Evolutionary conservation across 2,329 filamentous ascomycete genomes (phyloP).

Genomic region (Plenodomus lindquistii): DNA sequence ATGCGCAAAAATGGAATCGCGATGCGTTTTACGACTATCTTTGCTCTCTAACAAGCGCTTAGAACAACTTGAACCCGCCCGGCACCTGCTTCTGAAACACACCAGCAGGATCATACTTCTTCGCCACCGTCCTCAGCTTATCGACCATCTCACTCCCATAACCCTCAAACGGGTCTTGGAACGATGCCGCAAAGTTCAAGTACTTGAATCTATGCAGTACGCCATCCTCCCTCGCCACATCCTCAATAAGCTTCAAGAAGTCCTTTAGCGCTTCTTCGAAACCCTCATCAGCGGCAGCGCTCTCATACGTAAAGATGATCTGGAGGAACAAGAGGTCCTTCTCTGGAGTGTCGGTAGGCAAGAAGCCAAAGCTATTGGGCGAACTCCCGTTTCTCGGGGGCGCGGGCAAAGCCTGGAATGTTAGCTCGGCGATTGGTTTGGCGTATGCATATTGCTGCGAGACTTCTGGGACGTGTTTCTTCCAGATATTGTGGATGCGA

Average conservation of each 20-base stretch:
- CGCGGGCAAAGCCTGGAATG: constrained; percentile 26
- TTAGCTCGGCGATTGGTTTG: constrained; percentile 18
- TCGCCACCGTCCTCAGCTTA: constrained; percentile 14
- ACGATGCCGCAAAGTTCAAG: constrained; percentile 42
- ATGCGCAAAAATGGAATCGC: neutral
- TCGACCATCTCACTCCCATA: constrained; percentile 19
- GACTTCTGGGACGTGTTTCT: constrained; percentile 15
- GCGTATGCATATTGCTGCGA: constrained; percentile 16
- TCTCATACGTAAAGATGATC: constrained; percentile 26
- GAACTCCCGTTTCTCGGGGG: constrained; percentile 13
- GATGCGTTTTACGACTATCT: neutral
- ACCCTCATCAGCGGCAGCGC: constrained; percentile 12
- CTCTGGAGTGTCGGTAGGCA: constrained; percentile 10
- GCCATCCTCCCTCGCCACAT: constrained; percentile 19
- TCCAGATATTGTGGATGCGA: constrained; percentile 24
- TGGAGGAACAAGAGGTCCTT: constrained; percentile 25
- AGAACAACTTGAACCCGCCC: constrained; percentile 27
- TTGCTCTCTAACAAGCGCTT: neutral
- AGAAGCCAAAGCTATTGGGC: constrained; percentile 26
- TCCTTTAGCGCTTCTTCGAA: constrained; percentile 23
- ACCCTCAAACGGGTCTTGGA: constrained; percentile 36
- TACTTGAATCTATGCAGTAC: constrained; percentile 23
- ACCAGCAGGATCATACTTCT: constrained; percentile 28
- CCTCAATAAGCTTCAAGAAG: constrained; percentile 22
- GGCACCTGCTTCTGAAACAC: constrained; percentile 28